Conservation (phyloP, 106 monocot genomes). For the Narthecium ossifragum region DNA sequence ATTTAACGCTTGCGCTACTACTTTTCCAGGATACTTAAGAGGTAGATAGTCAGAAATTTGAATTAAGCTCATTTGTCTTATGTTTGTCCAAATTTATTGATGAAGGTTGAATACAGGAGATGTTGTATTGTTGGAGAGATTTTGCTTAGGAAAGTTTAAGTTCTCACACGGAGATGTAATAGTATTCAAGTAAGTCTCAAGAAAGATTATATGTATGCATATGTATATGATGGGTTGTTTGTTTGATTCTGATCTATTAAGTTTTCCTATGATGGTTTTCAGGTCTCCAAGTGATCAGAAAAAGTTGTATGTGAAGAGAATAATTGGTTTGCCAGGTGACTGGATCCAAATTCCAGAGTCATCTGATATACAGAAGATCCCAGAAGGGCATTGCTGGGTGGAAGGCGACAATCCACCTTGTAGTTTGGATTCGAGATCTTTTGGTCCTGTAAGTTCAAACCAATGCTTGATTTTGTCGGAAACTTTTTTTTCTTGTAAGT, state of each 20-base stretch:
- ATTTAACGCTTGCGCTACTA: conserved; percentile 25
- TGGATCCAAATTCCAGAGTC: conserved; percentile 66
- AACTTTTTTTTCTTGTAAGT: too few species aligned
- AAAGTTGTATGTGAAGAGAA: conserved; percentile 53
- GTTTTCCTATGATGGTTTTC: conserved; percentile 11
- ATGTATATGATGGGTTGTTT: too few species aligned
- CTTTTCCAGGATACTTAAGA: conserved; percentile 30
- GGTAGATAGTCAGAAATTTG: conserved; percentile 49
- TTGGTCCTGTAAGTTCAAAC: conserved; percentile 61
- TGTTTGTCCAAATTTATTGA: conserved; percentile 4
- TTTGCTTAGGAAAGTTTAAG: conserved; percentile 62
- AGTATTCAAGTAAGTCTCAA: conserved; percentile 43
- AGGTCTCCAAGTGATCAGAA: conserved; percentile 54
- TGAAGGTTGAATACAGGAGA: conserved; percentile 40
- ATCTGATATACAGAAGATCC: conserved; percentile 53
- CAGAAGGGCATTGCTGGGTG: conserved; percentile 90
- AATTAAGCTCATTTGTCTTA: not conserved
- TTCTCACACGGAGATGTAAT: conserved; percentile 86
- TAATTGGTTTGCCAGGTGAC: conserved; percentile 84
- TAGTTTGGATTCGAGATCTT: conserved; percentile 71
- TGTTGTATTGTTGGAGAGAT: conserved; percentile 53
- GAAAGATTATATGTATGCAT: too few species aligned
- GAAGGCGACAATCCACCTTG: conserved; percentile 65
- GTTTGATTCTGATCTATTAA: not conserved
- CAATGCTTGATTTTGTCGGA: not conserved